phyloP scores from a whole-genome alignment of 2,329 filamentous ascomycete genomes.

The Trichoderma citrinoviride region DNA sequence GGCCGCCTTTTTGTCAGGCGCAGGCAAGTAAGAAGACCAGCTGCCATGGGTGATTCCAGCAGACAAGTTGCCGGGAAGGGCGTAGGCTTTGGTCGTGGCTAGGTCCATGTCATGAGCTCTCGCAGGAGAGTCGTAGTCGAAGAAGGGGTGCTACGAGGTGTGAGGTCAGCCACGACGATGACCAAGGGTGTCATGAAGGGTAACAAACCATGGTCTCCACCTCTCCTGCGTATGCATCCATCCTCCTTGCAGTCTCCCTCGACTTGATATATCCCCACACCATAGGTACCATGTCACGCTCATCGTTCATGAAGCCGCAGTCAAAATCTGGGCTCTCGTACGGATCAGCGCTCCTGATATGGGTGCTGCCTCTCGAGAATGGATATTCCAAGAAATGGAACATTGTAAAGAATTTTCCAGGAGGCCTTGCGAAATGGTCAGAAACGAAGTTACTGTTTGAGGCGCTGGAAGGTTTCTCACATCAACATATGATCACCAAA shows the following conservation, averaged over 20 bases:
- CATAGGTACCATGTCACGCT: slow-evolving; percentile 55
- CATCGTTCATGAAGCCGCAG: slow-evolving; percentile 53
- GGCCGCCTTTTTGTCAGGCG: background rate
- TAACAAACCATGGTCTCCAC: slow-evolving; percentile 13
- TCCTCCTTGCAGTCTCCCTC: slow-evolving; percentile 56
- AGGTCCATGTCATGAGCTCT: slow-evolving; percentile 25
- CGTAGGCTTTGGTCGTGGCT: slow-evolving; percentile 9
- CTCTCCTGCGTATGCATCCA: slow-evolving; percentile 50
- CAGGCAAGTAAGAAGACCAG: slow-evolving; percentile 12
- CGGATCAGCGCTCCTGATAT: slow-evolving; percentile 48
- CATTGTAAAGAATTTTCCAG: slow-evolving; percentile 49
- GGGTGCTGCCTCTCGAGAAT: slow-evolving; percentile 46
- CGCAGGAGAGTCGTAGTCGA: slow-evolving; percentile 41
- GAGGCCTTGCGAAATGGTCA: background rate
- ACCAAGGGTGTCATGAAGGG: background rate
- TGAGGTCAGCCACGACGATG: background rate
- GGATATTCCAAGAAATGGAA: slow-evolving; percentile 57
- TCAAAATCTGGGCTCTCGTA: slow-evolving; percentile 51
- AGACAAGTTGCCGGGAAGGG: slow-evolving; percentile 7
- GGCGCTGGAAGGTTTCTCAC: background rate
- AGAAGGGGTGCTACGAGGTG: slow-evolving; percentile 21
- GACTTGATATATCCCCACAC: slow-evolving; percentile 61
- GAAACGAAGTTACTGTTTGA: background rate
- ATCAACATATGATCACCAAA: slow-evolving; percentile 19
- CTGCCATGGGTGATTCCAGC: slow-evolving; percentile 13